A percentile compares a stretch with the other conserved stretches of the same genome.
Conservation (phyloP, 805 yeast species). For the Maudiozyma turicensis region DNA sequence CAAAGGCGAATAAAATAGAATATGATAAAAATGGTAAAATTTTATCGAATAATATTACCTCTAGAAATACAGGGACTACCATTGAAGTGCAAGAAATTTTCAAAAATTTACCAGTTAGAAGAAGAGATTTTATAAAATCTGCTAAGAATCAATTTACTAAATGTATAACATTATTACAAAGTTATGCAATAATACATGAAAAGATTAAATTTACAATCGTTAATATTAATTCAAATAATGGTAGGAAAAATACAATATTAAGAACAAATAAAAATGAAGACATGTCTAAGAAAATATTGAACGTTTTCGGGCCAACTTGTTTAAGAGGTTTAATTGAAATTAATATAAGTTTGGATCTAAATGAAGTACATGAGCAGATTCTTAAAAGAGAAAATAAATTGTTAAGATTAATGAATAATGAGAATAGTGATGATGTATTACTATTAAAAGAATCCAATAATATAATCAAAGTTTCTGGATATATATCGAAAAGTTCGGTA, state of each 20-base stretch:
- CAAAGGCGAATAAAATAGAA: conserved; percentile 47
- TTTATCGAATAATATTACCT: conserved; percentile 30
- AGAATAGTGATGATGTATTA: conserved; percentile 1
- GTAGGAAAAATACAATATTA: conserved; percentile 45
- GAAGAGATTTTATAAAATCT: conserved; percentile 60
- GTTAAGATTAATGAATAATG: not conserved
- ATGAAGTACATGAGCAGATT: conserved; percentile 20
- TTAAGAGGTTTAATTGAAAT: conserved; percentile 48
- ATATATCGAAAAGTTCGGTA: conserved; percentile 64
- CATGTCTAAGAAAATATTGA: conserved; percentile 49
- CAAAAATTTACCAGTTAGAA: conserved; percentile 67
- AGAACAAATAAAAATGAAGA: conserved; percentile 45
- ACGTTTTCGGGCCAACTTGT: conserved; percentile 63
- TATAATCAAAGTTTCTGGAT: conserved; percentile 41
- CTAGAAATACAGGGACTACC: conserved; percentile 62
- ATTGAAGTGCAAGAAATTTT: conserved; percentile 53
- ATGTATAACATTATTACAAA: conserved; percentile 52
- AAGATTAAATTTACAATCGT: conserved; percentile 51
- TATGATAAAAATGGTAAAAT: conserved; percentile 51
- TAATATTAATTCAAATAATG: conserved; percentile 35
- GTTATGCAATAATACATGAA: conserved; percentile 54
- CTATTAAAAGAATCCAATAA: conserved; percentile 17
- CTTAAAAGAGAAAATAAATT: conserved; percentile 5
- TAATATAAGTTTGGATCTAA: conserved; percentile 32
- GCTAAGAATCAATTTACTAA: conserved; percentile 62